Evolutionary conservation across 2,329 filamentous ascomycete species (phyloP).

Genomic region (Fusarium guadeloupense): DNA sequence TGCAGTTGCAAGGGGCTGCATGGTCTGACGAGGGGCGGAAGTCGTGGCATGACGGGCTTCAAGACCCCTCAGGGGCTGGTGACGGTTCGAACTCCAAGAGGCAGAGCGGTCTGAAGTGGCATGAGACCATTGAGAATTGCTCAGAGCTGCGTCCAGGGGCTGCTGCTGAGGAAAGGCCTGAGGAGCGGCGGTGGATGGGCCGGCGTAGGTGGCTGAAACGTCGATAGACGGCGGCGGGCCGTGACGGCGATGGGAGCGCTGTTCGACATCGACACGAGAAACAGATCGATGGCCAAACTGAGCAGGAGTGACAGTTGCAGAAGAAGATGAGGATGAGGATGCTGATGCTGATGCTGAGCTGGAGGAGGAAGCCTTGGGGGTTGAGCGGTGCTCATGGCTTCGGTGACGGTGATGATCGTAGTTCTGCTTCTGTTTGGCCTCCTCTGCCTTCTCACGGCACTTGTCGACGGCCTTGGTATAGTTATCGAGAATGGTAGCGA

Average conservation of each 20-base stretch:
- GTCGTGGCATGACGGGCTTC: constrained; percentile 61
- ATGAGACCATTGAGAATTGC: constrained; percentile 37
- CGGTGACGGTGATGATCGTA: constrained; percentile 63
- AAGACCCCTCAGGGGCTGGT: constrained; percentile 60
- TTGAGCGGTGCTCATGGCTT: constrained; percentile 59
- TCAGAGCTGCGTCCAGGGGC: constrained; percentile 35
- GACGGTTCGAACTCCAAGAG: constrained; percentile 50
- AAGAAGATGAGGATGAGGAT: constrained; percentile 43
- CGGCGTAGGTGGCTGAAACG: constrained; percentile 56
- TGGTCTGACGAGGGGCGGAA: constrained; percentile 57
- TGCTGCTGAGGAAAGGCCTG: constrained; percentile 25
- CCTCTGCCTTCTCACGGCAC: constrained; percentile 85
- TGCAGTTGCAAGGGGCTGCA: constrained; percentile 73
- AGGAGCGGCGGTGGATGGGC: constrained; percentile 48
- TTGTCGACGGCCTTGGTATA: constrained; percentile 97
- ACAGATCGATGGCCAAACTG: constrained; percentile 62
- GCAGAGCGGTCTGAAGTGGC: constrained; percentile 37
- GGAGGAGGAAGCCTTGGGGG: constrained; percentile 55
- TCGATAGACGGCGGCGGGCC: constrained; percentile 79
- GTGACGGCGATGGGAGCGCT: constrained; percentile 75
- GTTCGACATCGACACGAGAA: constrained; percentile 65
- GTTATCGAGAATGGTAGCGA: constrained; percentile 97
- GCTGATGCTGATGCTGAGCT: constrained; percentile 46
- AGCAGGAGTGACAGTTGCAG: constrained; percentile 19
- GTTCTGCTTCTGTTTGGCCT: constrained; percentile 77